Evolutionary conservation across 2,329 filamentous ascomycete species (phyloP), one percentile per base, ranked within the genome.

Genomic region (Ophiosphaerella herpotricha): DNA sequence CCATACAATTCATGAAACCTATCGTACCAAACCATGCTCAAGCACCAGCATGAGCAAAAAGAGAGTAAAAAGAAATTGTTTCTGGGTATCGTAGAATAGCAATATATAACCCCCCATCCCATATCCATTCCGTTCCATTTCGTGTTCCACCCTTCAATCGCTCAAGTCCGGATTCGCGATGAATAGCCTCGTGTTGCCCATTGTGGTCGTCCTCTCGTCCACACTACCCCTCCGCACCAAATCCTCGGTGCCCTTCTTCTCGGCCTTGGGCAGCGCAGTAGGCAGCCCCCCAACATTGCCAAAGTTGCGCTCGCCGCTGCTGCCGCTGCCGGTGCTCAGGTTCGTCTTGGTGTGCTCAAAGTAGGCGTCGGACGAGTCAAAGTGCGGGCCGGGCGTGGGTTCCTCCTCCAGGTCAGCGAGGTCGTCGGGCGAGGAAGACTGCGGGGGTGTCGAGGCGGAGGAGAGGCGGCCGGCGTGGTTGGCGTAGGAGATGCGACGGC

Each of bases 151-250:
- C 23, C 37, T 35, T 59, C 63, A 79, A 60, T 80, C 77, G 64
- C 76, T 78, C 53, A 77, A 83, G 73, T 94, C 90, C 14, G 90
- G 90, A 73, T 95, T 95, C 63, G 90, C 90, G 67, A 95, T 91
- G 73, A 89, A 94, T 50, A 95, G 80, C 55, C 90, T 83, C 41
- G 84, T 81, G 52, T 75, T 77, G 48, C 76, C 78, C 70, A 94
- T 86, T 1, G 89, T 92, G 74, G 85, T 87, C 5, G 88, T 89
- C 65, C 88, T 81, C 73, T 94, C 90, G 68, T 94, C 90, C 41
- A 95, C 89, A 67, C 90, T 94, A 48, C 90, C 90, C 65, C 89
- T 81, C 61, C 90, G 81, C 63, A 81, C 82, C 47, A 95, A 77
- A 55, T 93, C 90, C 21, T 91, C 89, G 3, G 83, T 80, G 45